These are phyloP conservation scores for Arachis hypogaea DNA, from an alignment of 306 rosid genomes.

Conservation along the genomic window DNA sequence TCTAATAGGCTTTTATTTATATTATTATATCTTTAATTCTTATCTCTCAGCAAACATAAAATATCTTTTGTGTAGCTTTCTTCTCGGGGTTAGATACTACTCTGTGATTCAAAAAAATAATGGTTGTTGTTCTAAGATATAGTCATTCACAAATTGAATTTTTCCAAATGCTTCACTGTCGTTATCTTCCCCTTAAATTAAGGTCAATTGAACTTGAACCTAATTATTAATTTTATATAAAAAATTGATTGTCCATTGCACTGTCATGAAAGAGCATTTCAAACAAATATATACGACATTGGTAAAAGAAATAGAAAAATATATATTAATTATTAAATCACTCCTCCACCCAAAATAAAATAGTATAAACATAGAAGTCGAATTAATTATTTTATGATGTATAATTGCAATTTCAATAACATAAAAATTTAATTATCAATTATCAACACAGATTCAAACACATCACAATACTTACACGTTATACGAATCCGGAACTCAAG, in stretches of 20 bases:
- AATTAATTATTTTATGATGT: too few relatives aligned
- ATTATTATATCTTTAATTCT: background rate
- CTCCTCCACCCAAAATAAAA: too few relatives aligned
- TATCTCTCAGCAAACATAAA: background rate
- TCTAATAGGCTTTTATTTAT: too few relatives aligned
- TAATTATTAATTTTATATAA: background rate
- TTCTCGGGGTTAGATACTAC: background rate
- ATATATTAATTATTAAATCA: too few relatives aligned
- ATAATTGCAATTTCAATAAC: too few relatives aligned
- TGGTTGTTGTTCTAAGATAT: background rate
- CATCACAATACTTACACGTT: too few relatives aligned
- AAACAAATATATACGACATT: background rate
- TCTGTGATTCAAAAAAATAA: background rate
- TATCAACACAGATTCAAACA: too few relatives aligned
- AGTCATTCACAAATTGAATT: background rate
- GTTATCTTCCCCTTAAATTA: background rate
- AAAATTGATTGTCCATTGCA: slow-evolving; percentile 28
- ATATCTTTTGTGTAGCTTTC: background rate
- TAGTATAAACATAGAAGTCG: too few relatives aligned
- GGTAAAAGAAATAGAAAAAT: too few relatives aligned
- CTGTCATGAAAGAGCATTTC: slow-evolving; percentile 2
- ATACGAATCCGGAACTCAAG: too few relatives aligned
- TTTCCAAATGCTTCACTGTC: background rate
- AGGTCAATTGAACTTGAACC: slow-evolving; percentile 3
- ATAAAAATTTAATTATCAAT: too few relatives aligned